phyloP scores from a whole-genome alignment of 2,329 filamentous ascomycete species.

The Aspergillus spinulosporus region DNA sequence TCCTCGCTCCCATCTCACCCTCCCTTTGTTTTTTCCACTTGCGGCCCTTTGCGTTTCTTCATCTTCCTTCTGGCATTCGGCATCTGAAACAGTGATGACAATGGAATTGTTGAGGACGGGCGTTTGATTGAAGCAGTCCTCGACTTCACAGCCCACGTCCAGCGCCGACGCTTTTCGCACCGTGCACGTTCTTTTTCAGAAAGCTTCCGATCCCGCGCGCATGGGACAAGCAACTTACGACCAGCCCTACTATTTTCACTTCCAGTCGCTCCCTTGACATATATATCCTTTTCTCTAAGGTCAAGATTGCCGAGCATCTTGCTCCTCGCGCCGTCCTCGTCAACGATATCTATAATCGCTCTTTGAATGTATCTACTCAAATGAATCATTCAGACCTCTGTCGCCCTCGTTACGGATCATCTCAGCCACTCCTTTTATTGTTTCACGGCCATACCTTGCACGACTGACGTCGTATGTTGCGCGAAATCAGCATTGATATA shows the following conservation, averaged over 20 bases:
- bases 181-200: conserved; percentile 11
- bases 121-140: not conserved
- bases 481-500: not conserved
- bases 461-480: conserved; percentile 4
- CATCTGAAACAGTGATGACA: conserved; percentile 2
- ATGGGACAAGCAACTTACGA: not conserved
- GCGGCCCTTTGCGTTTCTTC: not conserved
- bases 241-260: not conserved
- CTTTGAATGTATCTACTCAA: not conserved
- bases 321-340: not conserved
- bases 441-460: conserved; percentile 10
- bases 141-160: not conserved
- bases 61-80: not conserved
- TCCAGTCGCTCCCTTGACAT: not conserved
- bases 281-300: not conserved
- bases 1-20: conserved; percentile 6
- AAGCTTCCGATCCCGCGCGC: conserved; percentile 6
- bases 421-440: conserved; percentile 10
- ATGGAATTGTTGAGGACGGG: conserved; percentile 4
- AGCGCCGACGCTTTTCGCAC: conserved; percentile 2
- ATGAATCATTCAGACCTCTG: conserved; percentile 7
- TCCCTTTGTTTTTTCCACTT: conserved; percentile 3
- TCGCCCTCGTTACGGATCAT: not conserved
- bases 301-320: not conserved
- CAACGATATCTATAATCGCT: conserved; percentile 7